A percentile compares a stretch with the other conserved stretches of the same genome.
Evolutionary conservation across 2,329 filamentous ascomycete genomes (phyloP).

Genomic region (Fusarium chlamydosporum): DNA sequence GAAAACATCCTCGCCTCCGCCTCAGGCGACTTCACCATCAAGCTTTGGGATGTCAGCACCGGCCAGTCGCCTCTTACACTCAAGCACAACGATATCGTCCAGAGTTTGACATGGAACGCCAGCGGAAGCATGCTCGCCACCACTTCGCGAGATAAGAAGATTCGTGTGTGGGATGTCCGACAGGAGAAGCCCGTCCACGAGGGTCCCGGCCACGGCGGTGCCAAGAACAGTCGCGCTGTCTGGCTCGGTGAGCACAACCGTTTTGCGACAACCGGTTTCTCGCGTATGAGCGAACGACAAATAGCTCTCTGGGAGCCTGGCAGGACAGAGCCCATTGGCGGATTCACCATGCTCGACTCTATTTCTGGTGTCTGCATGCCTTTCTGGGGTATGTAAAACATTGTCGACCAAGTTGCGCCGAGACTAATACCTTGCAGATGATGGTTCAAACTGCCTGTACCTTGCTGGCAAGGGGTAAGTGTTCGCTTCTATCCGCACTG

Average conservation of each 20-base stretch:
- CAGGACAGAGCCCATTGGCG: slow-evolving; percentile 86
- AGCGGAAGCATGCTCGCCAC: slow-evolving; percentile 89
- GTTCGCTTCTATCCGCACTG: background rate
- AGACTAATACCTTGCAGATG: slow-evolving; percentile 68
- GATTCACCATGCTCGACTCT: slow-evolving; percentile 91
- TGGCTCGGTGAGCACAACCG: slow-evolving; percentile 99
- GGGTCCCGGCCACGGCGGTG: slow-evolving; percentile 86
- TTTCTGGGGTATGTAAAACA: slow-evolving; percentile 82
- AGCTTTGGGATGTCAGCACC: slow-evolving; percentile 93
- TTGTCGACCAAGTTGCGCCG: background rate
- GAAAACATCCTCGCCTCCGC: slow-evolving; percentile 96
- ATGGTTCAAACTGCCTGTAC: slow-evolving; percentile 94
- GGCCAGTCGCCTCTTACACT: slow-evolving; percentile 81
- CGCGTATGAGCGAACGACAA: slow-evolving; percentile 97
- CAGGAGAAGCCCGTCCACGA: slow-evolving; percentile 92
- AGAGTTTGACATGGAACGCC: slow-evolving; percentile 96
- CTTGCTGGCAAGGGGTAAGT: slow-evolving; percentile 95
- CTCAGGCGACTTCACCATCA: slow-evolving; percentile 94
- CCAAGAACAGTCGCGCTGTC: slow-evolving; percentile 96
- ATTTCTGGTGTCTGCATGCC: slow-evolving; percentile 99
- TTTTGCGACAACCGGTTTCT: slow-evolving; percentile 96
- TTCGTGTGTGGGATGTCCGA: slow-evolving; percentile 96
- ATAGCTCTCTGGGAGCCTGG: slow-evolving; percentile 96
- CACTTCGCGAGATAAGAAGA: slow-evolving; percentile 97
- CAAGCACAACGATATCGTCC: slow-evolving; percentile 91